Base-by-base conservation (phyloP, 306 rosid genomes). In the Cicer bijugum region DNA sequence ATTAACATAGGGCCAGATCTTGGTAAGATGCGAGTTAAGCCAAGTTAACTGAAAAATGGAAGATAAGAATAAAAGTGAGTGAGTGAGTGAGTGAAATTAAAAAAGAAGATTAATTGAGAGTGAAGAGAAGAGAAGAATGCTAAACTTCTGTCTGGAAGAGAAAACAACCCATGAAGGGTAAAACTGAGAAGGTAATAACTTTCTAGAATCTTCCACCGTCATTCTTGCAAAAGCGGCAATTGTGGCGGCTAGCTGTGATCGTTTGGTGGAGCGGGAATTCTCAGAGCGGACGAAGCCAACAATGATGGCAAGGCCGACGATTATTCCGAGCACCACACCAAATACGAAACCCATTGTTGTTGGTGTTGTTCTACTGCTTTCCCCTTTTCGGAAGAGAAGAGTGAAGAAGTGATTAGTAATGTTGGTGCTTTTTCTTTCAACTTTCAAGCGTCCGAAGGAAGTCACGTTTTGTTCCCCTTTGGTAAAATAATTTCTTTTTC, bases 81-180 rank as follows among this genome's bases (percentile, higher is more conserved):
- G 38, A 55, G 6, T 19, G 38, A 53, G 68, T 20, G 23, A 20
- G 2, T 20, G 23, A 58, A 47, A 12, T 12, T 28, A 28, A 28
- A 28, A 28, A 28, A 28, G 33, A 28, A 28, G 0, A 19, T 9
- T 55, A 23, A 2, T 8, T 61, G 28, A 1, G 3, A 55, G 17
- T 64, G 2, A 9, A 58, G 8, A 12, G 6, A 9, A 9, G 62
- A 56, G 9, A 37, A n/a, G 7, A 45, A 8, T 45, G 23, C 89
- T 84, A 75, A 92, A 75, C 92, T 95, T 95, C 72, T 95, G 97
- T 57, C 85, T 71, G 65, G 84, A 84, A 52, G 97, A 83, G 85
- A 95, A 95, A 76, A 90, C 94, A 6, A 95, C 86, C 99, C 99
- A 95, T 1, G 99, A 90, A 67, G 99, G 99, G 72, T 91, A 90